A percentile compares a stretch with the other conserved stretches of the same genome.
Evolutionary conservation across 208 protist genomes (phyloP).

Genomic region (Acanthamoeba triangularis): DNA sequence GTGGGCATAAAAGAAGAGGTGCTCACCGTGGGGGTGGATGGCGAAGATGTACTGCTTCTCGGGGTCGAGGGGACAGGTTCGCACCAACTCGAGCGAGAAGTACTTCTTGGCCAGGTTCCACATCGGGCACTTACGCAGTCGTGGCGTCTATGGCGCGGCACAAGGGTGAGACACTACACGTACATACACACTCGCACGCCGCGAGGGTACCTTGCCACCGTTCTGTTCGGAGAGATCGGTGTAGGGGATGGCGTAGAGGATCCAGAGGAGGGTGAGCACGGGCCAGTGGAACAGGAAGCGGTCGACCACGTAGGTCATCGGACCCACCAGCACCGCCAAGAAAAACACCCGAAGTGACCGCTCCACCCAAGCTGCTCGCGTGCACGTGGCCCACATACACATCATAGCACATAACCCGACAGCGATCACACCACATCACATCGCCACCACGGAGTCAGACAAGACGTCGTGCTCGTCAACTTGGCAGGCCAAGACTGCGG

Average conservation of each 20-base stretch:
- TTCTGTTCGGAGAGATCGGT: conserved; percentile 69
- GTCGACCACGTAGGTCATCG: conserved; percentile 23
- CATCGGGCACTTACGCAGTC: conserved; percentile 1
- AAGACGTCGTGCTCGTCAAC: background rate
- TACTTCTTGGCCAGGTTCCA: conserved; percentile 63
- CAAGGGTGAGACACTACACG: background rate
- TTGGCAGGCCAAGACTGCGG: background rate
- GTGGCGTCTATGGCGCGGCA: background rate
- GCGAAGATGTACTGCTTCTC: conserved; percentile 75
- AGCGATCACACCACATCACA: background rate
- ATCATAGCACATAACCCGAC: background rate
- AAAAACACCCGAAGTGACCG: conserved; percentile 4
- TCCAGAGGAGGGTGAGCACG: background rate
- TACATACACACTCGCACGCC: background rate
- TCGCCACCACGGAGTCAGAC: background rate
- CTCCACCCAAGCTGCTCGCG: background rate
- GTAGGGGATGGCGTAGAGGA: conserved; percentile 60
- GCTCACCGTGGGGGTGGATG: conserved; percentile 64
- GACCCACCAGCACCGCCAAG: conserved; percentile 23
- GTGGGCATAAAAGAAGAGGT: no score
- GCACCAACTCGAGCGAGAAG: conserved; percentile 51
- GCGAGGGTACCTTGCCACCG: conserved; percentile 56
- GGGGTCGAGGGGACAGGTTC: conserved; percentile 48
- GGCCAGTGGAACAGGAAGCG: conserved; percentile 29
- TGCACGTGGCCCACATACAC: no score